A percentile compares a stretch with the other conserved stretches of the same genome.
phyloP scores from a whole-genome alignment of 345 rosid genomes.

The Ceriops decandra region DNA sequence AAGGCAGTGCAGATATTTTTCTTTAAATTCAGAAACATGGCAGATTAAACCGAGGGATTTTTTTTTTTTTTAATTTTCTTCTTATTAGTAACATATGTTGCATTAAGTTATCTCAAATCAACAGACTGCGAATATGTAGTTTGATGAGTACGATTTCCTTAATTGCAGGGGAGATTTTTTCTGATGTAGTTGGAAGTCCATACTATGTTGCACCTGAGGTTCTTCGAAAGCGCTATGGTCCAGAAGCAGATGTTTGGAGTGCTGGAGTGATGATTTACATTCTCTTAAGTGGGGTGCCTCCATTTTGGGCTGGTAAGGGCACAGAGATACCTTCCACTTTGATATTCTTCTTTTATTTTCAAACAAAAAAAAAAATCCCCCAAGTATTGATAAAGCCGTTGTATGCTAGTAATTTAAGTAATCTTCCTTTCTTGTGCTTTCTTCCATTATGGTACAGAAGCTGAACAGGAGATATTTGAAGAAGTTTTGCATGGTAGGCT shows the following conservation, averaged over 20 bases:
- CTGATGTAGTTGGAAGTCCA: constrained; percentile 91
- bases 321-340: not conserved
- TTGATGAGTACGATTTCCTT: not conserved
- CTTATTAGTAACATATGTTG: too few species aligned
- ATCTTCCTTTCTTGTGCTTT: not conserved
- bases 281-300: constrained; percentile 78
- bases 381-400: not conserved
- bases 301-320: constrained; percentile 86
- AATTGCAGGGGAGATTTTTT: constrained; percentile 58
- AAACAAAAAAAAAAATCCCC: not conserved
- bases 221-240: constrained; percentile 62
- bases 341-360: not conserved
- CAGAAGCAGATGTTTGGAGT: constrained; percentile 91
- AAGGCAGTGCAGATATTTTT: too few species aligned
- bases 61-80: too few species aligned
- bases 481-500: constrained; percentile 76
- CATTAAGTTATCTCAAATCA: too few species aligned
- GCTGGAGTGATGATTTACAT: constrained; percentile 89
- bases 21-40: too few species aligned
- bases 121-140: too few species aligned
- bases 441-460: constrained; percentile 34
- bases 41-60: too few species aligned
- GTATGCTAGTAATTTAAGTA: not conserved
- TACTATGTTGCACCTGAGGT: constrained; percentile 92
- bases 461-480: constrained; percentile 70